Base-by-base conservation (phyloP, 495 filamentous ascomycete species). In the Physcia stellaris region DNA sequence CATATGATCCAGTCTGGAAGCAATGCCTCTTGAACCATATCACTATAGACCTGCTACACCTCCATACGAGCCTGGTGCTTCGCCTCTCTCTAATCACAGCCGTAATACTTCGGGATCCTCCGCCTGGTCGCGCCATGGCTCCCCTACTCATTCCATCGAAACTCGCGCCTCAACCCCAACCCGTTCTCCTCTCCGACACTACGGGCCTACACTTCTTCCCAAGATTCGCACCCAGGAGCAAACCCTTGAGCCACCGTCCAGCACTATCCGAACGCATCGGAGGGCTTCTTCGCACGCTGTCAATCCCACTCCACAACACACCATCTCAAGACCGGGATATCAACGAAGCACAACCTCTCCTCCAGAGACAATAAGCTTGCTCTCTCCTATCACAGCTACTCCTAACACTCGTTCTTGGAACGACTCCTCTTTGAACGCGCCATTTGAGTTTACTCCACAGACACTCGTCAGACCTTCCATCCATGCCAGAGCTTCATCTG, bases 171-270 rank as follows among this genome's bases (percentile, higher is more conserved):
- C 82, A 35, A 87, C 80, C 24, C 85, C 86, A 15, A 65, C 66
- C 31, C 61, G 62, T 26, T 64, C 71, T 40, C 86, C 86, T 39
- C 74, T 86, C 48, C 68, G 79, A 18, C 78, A 86, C 24, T 74
- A 82, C 64, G 86, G 84, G 10, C 84, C 85, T 24, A 63, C 81
- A 20, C 69, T 95, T 37, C 67, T 95, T 20, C 87, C 87, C 41
- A 87, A 83, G 66, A 84, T 93, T 59, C 72, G 86, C 33, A 72
- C 73, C 42, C 84, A 92, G 56, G 86, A 93, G 61, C 79, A 87
- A 61, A 65, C 75, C 37, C 70, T 86, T 42, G 70, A 79, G 43
- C 67, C 70, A 11, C 51, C 59, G 16, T 60, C 62, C 33, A 62
- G 59, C 13, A 62, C 62, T 22, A 60, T 58, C 20, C 60, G 65